Conservation (phyloP, 805 yeast species). For the Myxozyma geophila region DNA sequence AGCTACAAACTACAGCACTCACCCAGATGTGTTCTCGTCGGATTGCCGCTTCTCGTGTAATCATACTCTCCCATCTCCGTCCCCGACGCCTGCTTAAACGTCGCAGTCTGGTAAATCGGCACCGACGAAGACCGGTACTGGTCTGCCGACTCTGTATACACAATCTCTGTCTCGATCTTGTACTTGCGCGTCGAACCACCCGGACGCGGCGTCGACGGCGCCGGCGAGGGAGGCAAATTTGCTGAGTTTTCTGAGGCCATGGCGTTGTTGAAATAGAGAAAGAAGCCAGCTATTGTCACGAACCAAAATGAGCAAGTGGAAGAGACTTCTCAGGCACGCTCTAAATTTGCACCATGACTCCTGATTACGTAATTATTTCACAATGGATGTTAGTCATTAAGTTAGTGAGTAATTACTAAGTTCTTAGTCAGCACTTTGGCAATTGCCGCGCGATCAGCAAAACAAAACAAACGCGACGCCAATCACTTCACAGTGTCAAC, state of each 20-base stretch:
- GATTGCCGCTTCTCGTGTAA: constrained; percentile 92
- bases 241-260: background rate
- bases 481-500: background rate
- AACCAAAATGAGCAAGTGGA: background rate
- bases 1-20: background rate
- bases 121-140: constrained; percentile 79
- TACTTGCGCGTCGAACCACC: constrained; percentile 45
- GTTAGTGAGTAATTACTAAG: no score
- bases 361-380: background rate
- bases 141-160: constrained; percentile 64
- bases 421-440: background rate
- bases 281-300: background rate
- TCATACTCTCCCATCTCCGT: constrained; percentile 80
- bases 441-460: background rate
- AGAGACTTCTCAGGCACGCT: background rate
- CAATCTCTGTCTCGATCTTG: constrained; percentile 71
- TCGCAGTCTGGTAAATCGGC: constrained; percentile 92
- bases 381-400: no score
- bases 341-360: background rate
- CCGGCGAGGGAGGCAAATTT: constrained; percentile 45
- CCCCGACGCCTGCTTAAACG: constrained; percentile 80
- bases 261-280: background rate
- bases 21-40: constrained; percentile 74
- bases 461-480: background rate
- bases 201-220: constrained; percentile 45